Evolutionary conservation across 805 yeast species (phyloP), one percentile per base, ranked within the genome.

Genomic region (Lachancea thermotolerans): DNA sequence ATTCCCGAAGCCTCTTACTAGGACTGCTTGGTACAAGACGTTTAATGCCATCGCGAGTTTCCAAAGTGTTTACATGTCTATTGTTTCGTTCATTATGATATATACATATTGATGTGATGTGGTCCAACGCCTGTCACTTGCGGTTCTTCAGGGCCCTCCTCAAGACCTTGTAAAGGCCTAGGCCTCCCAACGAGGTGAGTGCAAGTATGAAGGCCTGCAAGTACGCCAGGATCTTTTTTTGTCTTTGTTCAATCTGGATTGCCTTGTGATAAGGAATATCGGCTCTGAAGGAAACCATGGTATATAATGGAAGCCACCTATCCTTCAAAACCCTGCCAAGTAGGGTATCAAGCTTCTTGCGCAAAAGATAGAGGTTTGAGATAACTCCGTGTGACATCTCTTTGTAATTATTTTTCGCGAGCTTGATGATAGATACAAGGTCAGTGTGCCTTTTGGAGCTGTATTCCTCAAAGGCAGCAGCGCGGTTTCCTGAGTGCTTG

Each of bases 261-360:
- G 95, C 95, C 42, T 71, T 70, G 1, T 88, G 75, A 58, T 90
- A 90, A 9, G 84, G 71, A 30, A 89, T 82, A 59, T 90, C 96
- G 6, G 82, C 78, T 49, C 95, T 71, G 68, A 90, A 90, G 1
- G 95, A 83, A 2, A 90, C 86, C 97, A 90, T 89, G 9, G 95
- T 81, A 64, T 90, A 90, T 55, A 90, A 68, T 1, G 96, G 96
- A 29, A 88, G 66, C 95, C 96, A 86, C 32, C 60, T 64, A 15
- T 78, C 81, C 46, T 80, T 81, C 21, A 81, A 64, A 10, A 72
- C 49, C 40, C 72, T 74, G 8, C 88, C 82, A 44, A 90, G 65
- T 4, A 77, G 49, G 41, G 76, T 75, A 59, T 90, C 97, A 10
- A 87, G 60, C 39, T 71, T 68, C 60, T 88, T 89, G 40, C 91